These are phyloP conservation scores for Hordeum marinum DNA, from an alignment of 176 grass and related monocot genomes.

Conservation along the genomic window DNA sequence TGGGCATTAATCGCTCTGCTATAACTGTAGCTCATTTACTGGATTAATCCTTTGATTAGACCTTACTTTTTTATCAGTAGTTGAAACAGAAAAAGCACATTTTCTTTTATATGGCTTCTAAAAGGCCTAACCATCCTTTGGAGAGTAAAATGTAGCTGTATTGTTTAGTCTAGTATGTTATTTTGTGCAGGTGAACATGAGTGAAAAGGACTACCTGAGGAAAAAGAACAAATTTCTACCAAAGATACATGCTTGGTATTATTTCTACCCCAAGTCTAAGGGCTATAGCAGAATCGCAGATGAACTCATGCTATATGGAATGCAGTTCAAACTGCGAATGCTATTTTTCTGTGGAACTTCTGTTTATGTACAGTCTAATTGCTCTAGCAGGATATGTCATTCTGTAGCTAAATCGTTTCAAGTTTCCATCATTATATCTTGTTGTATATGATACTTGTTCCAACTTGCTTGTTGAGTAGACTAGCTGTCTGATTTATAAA, in stretches of 20 bases:
- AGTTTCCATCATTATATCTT: conserved; percentile 12
- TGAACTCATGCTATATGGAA: neutral
- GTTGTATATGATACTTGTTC: neutral
- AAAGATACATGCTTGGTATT: conserved; percentile 94
- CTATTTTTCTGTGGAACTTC: neutral
- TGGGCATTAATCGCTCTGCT: neutral
- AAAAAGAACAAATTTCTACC: conserved; percentile 99
- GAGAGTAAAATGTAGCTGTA: neutral
- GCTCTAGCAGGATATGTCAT: neutral
- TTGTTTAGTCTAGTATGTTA: conserved; percentile 3
- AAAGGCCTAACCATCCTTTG: neutral
- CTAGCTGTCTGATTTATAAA: neutral
- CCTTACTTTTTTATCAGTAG: neutral
- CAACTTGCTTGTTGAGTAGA: neutral
- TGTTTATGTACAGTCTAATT: neutral
- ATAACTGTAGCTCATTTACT: neutral
- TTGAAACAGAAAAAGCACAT: neutral
- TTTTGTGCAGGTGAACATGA: conserved; percentile 93
- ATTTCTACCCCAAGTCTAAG: conserved; percentile 15
- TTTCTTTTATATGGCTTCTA: neutral
- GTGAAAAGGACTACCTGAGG: conserved; percentile 94
- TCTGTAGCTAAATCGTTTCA: neutral
- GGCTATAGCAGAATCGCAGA: neutral
- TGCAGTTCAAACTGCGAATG: neutral
- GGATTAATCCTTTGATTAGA: neutral